Evolutionary conservation across 2,329 filamentous ascomycete species (phyloP).

Genomic region (Trichoderma guizhouense): DNA sequence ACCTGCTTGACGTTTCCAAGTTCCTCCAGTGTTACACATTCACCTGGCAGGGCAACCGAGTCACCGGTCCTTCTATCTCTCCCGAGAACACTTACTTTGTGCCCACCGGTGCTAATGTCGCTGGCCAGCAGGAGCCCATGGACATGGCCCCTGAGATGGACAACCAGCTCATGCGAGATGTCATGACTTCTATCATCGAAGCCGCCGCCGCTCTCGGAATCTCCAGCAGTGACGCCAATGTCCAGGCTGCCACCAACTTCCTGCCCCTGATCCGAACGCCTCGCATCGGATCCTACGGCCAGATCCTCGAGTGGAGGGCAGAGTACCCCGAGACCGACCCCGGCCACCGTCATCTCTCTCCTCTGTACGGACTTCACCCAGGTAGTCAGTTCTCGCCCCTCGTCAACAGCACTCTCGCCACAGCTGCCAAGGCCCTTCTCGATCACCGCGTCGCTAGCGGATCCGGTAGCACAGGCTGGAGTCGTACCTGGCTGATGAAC

Average conservation of each 20-base stretch:
- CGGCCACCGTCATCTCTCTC: slow-evolving; percentile 47
- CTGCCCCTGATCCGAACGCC: slow-evolving; percentile 17
- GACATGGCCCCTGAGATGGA: slow-evolving; percentile 28
- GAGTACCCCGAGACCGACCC: slow-evolving; percentile 39
- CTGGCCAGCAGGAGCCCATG: slow-evolving; percentile 19
- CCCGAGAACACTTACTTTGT: slow-evolving; percentile 29
- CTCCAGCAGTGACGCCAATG: slow-evolving; percentile 5
- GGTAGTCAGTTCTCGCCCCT: slow-evolving; percentile 29
- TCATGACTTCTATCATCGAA: slow-evolving; percentile 16
- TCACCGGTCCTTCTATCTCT: slow-evolving; percentile 29
- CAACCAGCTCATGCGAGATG: slow-evolving; percentile 24
- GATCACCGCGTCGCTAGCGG: slow-evolving; percentile 34
- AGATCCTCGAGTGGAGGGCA: slow-evolving; percentile 37
- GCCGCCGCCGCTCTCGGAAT: slow-evolving; percentile 6
- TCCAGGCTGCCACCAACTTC: slow-evolving; percentile 13
- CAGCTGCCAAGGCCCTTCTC: slow-evolving; percentile 29
- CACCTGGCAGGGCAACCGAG: slow-evolving; percentile 26
- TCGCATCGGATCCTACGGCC: slow-evolving; percentile 26
- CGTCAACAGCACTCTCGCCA: slow-evolving; percentile 14
- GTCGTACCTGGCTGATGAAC: slow-evolving; percentile 45
- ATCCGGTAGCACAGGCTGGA: slow-evolving; percentile 34
- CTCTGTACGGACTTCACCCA: slow-evolving; percentile 45
- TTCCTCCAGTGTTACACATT: slow-evolving; percentile 37
- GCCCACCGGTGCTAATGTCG: slow-evolving; percentile 5
- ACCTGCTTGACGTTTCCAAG: slow-evolving; percentile 29